phyloP scores from a whole-genome alignment of 331 rosid genomes.

The Erythrophleum ivorense region DNA sequence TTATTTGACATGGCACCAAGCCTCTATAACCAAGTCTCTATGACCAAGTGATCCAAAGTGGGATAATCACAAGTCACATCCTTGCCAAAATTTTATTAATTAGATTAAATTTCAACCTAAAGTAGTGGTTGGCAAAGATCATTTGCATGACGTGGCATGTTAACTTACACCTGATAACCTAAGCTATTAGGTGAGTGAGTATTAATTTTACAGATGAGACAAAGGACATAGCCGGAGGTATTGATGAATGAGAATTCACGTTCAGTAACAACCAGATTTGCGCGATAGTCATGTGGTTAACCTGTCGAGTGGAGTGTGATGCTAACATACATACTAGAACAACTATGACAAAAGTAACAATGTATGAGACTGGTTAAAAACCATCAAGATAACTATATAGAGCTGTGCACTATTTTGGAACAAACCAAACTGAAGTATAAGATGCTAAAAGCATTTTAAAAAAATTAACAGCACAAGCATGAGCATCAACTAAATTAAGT shows the following conservation, averaged over 20 bases:
- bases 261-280: not conserved
- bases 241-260: not conserved
- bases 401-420: not conserved
- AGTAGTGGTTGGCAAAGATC: not conserved
- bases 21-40: conserved; percentile 9
- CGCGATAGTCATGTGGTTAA: too few relatives aligned
- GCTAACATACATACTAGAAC: not conserved
- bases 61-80: conserved; percentile 18
- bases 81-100: conserved; percentile 16
- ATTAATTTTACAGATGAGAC: conserved; percentile 12
- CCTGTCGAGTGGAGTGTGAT: not conserved
- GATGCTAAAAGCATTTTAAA: not conserved
- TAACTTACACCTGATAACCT: not conserved
- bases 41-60: conserved; percentile 18
- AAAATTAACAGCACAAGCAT: not conserved
- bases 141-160: conserved; percentile 22
- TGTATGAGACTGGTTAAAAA: not conserved
- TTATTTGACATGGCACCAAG: too few relatives aligned
- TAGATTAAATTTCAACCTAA: conserved; percentile 13
- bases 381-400: not conserved
- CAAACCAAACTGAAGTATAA: not conserved
- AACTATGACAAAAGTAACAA: not conserved
- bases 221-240: not conserved
- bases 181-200: not conserved
- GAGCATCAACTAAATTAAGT: conserved; percentile 5